Percentiles rank a stretch among this genome's conserved stretches.
These are phyloP conservation scores for Galerina marginata DNA, from an alignment of 768 basidiomycete genomes.

Conservation along the genomic window DNA sequence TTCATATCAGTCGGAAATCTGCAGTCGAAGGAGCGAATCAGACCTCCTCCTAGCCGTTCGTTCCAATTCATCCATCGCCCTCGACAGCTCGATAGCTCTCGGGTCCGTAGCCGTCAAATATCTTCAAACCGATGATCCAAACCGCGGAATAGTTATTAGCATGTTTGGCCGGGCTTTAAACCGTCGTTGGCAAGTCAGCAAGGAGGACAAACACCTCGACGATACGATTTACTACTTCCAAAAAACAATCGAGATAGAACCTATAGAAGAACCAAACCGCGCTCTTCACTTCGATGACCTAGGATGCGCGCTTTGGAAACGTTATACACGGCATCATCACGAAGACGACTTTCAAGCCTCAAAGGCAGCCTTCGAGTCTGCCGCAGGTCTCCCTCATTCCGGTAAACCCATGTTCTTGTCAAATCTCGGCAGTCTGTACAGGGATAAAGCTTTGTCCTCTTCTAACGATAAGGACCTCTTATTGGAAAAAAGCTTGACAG, in stretches of 20 bases:
- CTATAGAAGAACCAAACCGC: slow-evolving; percentile 11
- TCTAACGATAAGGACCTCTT: background rate
- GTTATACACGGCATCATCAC: slow-evolving; percentile 1
- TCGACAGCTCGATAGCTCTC: slow-evolving; percentile 10
- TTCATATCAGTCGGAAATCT: slow-evolving; percentile 2
- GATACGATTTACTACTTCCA: slow-evolving; percentile 22
- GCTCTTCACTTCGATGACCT: slow-evolving; percentile 20
- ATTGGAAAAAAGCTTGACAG: slow-evolving; percentile 6
- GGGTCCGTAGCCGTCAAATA: slow-evolving; percentile 19
- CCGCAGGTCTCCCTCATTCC: slow-evolving; percentile 9
- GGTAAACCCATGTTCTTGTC: slow-evolving; percentile 18
- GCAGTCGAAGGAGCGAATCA: slow-evolving; percentile 9
- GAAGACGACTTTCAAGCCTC: slow-evolving; percentile 12
- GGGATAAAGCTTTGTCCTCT: slow-evolving; percentile 9
- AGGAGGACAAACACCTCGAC: slow-evolving; percentile 15
- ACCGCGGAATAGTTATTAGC: slow-evolving; percentile 16
- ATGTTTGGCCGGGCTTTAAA: slow-evolving; percentile 17
- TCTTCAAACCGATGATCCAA: slow-evolving; percentile 22
- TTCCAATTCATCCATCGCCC: background rate
- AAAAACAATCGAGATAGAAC: slow-evolving; percentile 17
- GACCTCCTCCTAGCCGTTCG: slow-evolving; percentile 5
- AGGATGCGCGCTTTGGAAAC: slow-evolving; percentile 14
- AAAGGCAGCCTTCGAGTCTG: slow-evolving; percentile 1
- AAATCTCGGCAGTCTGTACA: slow-evolving; percentile 14
- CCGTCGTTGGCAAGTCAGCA: slow-evolving; percentile 11